Base-by-base conservation (phyloP, 2,329 filamentous ascomycete genomes). In the Clonostachys chloroleuca region DNA sequence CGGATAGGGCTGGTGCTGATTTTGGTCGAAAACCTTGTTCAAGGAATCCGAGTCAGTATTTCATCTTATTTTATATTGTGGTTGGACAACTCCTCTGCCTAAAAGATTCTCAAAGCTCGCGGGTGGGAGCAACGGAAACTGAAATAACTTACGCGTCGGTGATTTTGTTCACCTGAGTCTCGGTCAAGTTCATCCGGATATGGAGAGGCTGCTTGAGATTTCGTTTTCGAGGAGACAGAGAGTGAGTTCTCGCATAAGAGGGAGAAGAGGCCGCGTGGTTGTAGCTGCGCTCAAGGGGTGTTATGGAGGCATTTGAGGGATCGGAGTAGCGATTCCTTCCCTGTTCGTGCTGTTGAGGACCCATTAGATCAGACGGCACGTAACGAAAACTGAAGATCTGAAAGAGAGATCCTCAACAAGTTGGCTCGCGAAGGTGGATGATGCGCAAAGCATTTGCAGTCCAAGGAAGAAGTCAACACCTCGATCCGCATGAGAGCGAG, bases 101-200 rank as follows among this genome's bases (percentile, higher is more conserved):
- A 20, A 20, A 30, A 10, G 24, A 30, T 30, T 24, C 9, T 30
- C 9, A 30, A 3, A 30, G 24, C 4, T 10, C 9, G 24, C 9
- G 10, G 24, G 24, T 3, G 9, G 24, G 24, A 30, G 24, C 9
- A 30, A 30, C 9, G 10, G 24, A 9, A 30, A 30, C 24, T 30
- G 24, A 30, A 30, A 30, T 10, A 30, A 30, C 24, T 50, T 63
- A 76, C 74, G 66, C 70, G 43, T 71, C 64, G 5, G 74, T 68
- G 40, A 77, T 61, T 49, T 64, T 71, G 47, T 76, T 69, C 63
- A 77, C 69, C 50, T 77, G 72, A 1, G 64, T 67, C 42, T 76
- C 70, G 5, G 73, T 77, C 47, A 77, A 52, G 50, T 74, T 74
- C 53, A 77, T 64, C 20, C 72, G 70, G 33, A 77, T 66, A 37